These are phyloP conservation scores for Strobilomyces echinocephalus DNA, from an alignment of 768 basidiomycete genomes.

Conservation along the genomic window DNA sequence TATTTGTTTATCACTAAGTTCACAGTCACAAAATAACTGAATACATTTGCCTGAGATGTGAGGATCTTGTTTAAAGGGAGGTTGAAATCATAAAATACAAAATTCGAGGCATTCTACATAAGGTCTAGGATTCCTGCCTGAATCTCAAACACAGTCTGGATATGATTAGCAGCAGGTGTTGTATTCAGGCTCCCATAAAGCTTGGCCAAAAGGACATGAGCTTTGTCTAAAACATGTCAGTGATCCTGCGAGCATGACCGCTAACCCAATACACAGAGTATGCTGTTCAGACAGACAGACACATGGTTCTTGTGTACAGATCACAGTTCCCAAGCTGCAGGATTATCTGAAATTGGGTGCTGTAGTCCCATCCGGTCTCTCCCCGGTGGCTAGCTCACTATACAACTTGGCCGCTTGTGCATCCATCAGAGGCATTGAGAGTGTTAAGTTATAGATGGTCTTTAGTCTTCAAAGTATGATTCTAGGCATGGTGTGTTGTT, in stretches of 20 bases:
- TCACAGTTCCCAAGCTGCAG: conserved; percentile 43
- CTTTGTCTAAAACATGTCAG: conserved; percentile 46
- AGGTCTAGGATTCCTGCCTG: conserved; percentile 77
- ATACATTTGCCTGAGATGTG: conserved; percentile 51
- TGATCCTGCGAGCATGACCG: neutral
- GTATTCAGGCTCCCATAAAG: conserved; percentile 50
- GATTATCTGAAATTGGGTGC: conserved; percentile 40
- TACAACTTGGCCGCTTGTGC: conserved; percentile 63
- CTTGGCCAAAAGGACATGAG: conserved; percentile 55
- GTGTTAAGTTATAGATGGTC: conserved; percentile 62
- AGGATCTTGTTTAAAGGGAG: conserved; percentile 65
- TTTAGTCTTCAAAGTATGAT: conserved; percentile 76
- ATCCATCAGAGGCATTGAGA: conserved; percentile 54
- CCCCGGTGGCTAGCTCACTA: conserved; percentile 82
- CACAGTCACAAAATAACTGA: conserved; percentile 67
- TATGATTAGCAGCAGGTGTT: conserved; percentile 46
- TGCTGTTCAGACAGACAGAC: conserved; percentile 77
- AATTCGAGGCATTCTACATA: conserved; percentile 73
- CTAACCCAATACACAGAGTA: conserved; percentile 57
- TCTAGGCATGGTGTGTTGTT: conserved; percentile 89
- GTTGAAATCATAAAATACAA: conserved; percentile 91
- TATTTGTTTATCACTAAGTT: conserved; percentile 80
- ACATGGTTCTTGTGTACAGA: conserved; percentile 62
- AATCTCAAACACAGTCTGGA: conserved; percentile 49
- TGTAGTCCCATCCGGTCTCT: conserved; percentile 58